A percentile compares a stretch with the other conserved stretches of the same genome.
These are phyloP conservation scores for Fraxinus sp. DNA, from an alignment of 305 asterid species.

Conservation along the genomic window DNA sequence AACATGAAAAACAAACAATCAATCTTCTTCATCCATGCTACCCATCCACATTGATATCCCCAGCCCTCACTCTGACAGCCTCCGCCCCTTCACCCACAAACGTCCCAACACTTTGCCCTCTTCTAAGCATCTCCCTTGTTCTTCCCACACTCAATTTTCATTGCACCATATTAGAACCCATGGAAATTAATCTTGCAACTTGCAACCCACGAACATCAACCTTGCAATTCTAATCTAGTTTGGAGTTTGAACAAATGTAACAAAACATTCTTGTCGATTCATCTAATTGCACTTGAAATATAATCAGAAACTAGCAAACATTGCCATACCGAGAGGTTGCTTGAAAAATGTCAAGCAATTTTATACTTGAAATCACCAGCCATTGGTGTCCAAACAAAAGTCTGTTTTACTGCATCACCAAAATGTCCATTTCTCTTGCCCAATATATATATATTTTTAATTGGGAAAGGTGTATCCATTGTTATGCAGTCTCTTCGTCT, in stretches of 20 bases:
- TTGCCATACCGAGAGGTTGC: background rate
- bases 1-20: background rate
- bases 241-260: background rate
- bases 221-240: background rate
- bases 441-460: background rate
- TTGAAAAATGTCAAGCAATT: background rate
- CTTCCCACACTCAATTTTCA: background rate
- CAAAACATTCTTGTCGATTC: background rate
- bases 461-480: background rate
- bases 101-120: background rate
- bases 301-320: background rate
- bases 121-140: background rate
- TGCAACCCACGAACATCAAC: background rate
- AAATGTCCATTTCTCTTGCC: background rate
- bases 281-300: background rate
- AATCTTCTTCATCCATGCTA: background rate
- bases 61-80: background rate
- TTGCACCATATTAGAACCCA: background rate
- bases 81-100: background rate
- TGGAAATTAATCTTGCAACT: background rate
- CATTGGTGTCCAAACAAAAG: background rate
- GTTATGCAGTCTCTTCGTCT: background rate
- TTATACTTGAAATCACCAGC: background rate
- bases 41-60: background rate
- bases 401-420: background rate